These are phyloP conservation scores for Candida cerambycidarum DNA, from an alignment of 805 yeast genomes.

Conservation along the genomic window DNA sequence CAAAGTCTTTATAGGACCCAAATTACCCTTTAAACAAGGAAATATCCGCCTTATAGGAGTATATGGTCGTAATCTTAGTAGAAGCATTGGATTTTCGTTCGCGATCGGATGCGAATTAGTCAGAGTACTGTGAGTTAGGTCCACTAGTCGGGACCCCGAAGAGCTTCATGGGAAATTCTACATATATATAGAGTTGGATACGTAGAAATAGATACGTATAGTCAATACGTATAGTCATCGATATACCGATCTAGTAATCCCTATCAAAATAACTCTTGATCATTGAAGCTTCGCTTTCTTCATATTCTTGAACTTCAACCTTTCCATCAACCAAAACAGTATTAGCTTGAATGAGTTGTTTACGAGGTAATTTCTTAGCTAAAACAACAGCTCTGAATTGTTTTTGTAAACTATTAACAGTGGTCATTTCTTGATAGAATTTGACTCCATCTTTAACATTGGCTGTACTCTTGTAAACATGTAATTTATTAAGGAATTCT, in stretches of 20 bases:
- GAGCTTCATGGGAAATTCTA: no score
- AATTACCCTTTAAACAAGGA: neutral
- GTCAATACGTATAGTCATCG: no score
- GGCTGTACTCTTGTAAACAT: slow-evolving; percentile 76
- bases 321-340: slow-evolving; percentile 47
- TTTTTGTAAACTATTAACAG: slow-evolving; percentile 61
- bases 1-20: neutral
- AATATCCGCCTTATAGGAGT: neutral
- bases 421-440: slow-evolving; percentile 68
- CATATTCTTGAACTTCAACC: slow-evolving; percentile 68
- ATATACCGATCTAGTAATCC: neutral
- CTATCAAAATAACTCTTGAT: slow-evolving; percentile 71
- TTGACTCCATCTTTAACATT: slow-evolving; percentile 63
- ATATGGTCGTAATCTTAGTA: slow-evolving; percentile 1
- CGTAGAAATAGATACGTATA: no score
- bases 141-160: no score
- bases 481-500: slow-evolving; percentile 68
- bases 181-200: no score
- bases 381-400: slow-evolving; percentile 67
- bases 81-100: neutral
- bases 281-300: slow-evolving; percentile 72
- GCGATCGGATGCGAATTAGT: neutral
- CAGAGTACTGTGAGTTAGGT: no score
- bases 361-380: slow-evolving; percentile 75
- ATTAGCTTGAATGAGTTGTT: slow-evolving; percentile 82